Evolutionary conservation across 73 alveolate genomes (phyloP), one percentile per base, ranked within the genome.

Genomic region (Paramecium biaurelia): DNA sequence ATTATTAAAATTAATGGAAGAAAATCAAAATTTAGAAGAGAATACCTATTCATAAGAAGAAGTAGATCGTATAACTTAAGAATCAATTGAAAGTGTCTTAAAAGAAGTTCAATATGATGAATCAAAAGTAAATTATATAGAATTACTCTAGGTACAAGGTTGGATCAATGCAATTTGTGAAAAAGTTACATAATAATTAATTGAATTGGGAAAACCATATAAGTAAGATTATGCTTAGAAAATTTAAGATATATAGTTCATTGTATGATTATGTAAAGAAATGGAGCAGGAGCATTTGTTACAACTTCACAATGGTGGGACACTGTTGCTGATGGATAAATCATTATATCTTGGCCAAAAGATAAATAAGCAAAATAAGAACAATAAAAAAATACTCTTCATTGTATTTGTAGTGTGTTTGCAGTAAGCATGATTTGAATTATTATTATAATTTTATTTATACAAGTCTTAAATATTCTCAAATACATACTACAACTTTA

Each of bases 201-300:
- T 79, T 45, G 90, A 79, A 26, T 45, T 43, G 28, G 90, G 90
- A 2, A 79, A 79, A 47, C 90, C 90, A 43, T 79, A 79, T 21
- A 79, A 79, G 87, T 74, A 74, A 10, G n/a, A 11, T 9, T 74
- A 4, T 32, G 2, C 2, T 74, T 12, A 14, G 4, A 67, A 5
- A n/a, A n/a, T 53, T 63, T 30, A 37, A 37, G 87, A 79, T 79
- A 79, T 79, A 45, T 79, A 20, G 90, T 79, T 43, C 90, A 79
- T 24, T 79, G 90, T 14, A 79, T 79, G 90, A 79, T 79, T 30
- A 79, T 79, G 90, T 24, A 79, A 41, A 79, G 90, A 45, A 79
- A 79, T 79, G 90, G 90, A 41, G 90, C 90, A 8, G 90, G 90
- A 43, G 90, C 90, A 21, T 79, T 79, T 79, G 90, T 79, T 79